phyloP scores from a whole-genome alignment of 306 rosid genomes.

The Carpinus fangiana region DNA sequence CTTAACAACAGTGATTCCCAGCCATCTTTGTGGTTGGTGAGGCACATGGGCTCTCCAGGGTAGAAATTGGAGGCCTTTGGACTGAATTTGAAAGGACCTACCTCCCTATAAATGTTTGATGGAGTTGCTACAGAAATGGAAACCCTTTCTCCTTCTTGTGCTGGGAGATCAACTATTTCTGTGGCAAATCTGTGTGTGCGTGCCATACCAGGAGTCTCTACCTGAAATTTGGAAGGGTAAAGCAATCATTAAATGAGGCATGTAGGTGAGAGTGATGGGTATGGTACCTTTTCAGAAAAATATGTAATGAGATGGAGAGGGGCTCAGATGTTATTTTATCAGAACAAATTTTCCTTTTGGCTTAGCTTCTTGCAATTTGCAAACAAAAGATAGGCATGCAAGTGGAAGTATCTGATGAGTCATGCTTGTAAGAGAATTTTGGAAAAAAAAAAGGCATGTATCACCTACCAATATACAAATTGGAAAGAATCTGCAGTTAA shows the following conservation, averaged over 20 bases:
- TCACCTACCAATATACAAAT: not conserved
- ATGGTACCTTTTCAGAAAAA: not conserved
- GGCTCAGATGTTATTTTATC: not conserved
- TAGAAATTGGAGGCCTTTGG: slow-evolving; percentile 73
- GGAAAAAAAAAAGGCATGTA: not conserved
- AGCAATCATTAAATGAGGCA: slow-evolving; percentile 9
- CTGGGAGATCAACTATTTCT: slow-evolving; percentile 90
- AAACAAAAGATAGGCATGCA: not conserved
- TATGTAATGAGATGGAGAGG: not conserved
- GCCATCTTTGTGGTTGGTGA: slow-evolving; percentile 92
- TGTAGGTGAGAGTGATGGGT: slow-evolving; percentile 17
- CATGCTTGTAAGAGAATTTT: not conserved
- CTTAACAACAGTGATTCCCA: slow-evolving; percentile 82
- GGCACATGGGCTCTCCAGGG: slow-evolving; percentile 87
- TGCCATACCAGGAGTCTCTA: slow-evolving; percentile 87
- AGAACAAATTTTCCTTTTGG: not conserved
- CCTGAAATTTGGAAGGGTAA: slow-evolving; percentile 43
- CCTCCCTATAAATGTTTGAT: slow-evolving; percentile 61
- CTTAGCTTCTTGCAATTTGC: not conserved
- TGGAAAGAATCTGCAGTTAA: slow-evolving; percentile 17
- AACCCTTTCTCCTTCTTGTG: slow-evolving; percentile 91
- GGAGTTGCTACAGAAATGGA: slow-evolving; percentile 92
- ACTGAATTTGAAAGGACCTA: slow-evolving; percentile 84
- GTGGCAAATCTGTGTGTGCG: slow-evolving; percentile 95
- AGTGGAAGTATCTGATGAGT: not conserved